Evolutionary conservation across 2,329 filamentous ascomycete species (phyloP), one percentile per base, ranked within the genome.

Genomic region (Trematosphaeria pertusa): DNA sequence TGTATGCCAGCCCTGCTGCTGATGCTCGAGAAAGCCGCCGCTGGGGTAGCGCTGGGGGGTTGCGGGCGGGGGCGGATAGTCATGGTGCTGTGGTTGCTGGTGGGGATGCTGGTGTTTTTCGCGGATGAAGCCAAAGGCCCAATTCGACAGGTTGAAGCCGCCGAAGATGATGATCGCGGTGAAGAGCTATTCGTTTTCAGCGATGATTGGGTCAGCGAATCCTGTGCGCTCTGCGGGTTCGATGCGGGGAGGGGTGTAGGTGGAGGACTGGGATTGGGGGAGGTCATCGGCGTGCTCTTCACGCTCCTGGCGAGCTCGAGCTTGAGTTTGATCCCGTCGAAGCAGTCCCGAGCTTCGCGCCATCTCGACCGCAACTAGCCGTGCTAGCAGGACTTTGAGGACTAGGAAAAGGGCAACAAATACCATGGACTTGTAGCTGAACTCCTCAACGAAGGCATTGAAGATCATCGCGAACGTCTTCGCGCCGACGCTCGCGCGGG

Each of bases 401-500:
- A 48, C 20, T 35, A 61, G 20, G 22, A 54, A 15, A 35, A 50
- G 18, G 32, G 34, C 7, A 6, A 43, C 8, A 41, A 43, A 52
- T 78, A 85, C 83, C 79, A 89, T 86, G 9, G 85, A 83, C 72
- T 97, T 97, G 72, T 90, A 87, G 54, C 88, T 91, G 71, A 97
- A 92, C 5, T 89, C 86, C 61, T 96, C 91, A 4, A 96, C 87
- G 70, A 97, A 97, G 62, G 88, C 87, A 69, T 97, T 97, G 72
- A 97, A 87, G 31, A 99, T 96, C 65, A 91, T 85, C 1, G 93
- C 93, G 66, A 97, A 88, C 19, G 92, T 94, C 64, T 89, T 87
- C 4, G 91, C 92, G 14, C 88, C 90, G 30, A 96, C 85, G 62
- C 87, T 87, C 32, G 93, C 87, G 28, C 87, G 81, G 57, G 89